Percentiles rank a stretch among this genome's conserved stretches.
These are phyloP conservation scores for Exobasidium cylindrosporum DNA, from an alignment of 1,284 basidiomycete species.

Conservation along the genomic window DNA sequence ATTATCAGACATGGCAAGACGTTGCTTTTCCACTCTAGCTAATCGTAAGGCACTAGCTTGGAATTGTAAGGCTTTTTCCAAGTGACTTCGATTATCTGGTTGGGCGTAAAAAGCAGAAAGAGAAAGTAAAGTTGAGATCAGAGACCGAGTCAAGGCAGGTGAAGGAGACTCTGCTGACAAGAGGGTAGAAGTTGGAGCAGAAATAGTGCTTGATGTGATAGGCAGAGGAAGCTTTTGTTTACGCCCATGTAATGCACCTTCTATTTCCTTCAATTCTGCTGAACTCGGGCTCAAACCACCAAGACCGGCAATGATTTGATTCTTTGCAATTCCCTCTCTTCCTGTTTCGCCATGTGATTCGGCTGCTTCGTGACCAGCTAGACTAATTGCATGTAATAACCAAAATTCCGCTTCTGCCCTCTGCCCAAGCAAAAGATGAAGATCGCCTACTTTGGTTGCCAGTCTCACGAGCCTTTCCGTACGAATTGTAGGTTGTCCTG, in stretches of 20 bases:
- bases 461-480: constrained; percentile 27
- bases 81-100: constrained; percentile 9
- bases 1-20: not conserved
- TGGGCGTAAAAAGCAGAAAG: constrained; percentile 37
- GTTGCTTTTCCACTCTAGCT: constrained; percentile 19
- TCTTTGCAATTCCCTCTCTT: not conserved
- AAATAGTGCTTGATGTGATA: not conserved
- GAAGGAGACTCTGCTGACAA: not conserved
- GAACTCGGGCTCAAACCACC: not conserved
- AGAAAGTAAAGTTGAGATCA: constrained; percentile 32
- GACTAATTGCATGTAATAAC: constrained; percentile 27
- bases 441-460: constrained; percentile 41
- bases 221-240: not conserved
- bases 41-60: constrained; percentile 39
- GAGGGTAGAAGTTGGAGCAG: not conserved
- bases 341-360: not conserved
- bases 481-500: constrained; percentile 10
- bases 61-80: constrained; percentile 30
- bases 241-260: not conserved
- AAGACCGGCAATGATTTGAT: constrained; percentile 1
- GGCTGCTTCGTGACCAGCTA: constrained; percentile 25
- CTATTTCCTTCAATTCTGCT: not conserved
- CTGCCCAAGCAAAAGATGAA: constrained; percentile 23
- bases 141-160: constrained; percentile 26
- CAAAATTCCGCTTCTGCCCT: constrained; percentile 30